Percentiles rank a stretch among this genome's conserved stretches.
phyloP scores from a whole-genome alignment of 2,329 filamentous ascomycete species.

The Colletotrichum falcatum region DNA sequence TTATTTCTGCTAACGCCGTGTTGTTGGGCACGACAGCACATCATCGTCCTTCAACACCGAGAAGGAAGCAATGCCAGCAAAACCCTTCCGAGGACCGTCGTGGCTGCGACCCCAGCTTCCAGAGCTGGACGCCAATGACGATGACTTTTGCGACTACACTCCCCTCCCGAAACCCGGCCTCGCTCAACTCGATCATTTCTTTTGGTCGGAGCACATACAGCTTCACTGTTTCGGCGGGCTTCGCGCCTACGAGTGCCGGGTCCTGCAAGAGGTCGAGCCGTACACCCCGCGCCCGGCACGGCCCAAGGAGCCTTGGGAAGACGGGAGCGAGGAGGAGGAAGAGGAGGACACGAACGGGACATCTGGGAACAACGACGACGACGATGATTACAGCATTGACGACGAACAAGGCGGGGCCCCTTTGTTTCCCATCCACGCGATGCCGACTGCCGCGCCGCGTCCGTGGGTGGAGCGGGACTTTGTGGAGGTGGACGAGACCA shows the following conservation, averaged over 20 bases:
- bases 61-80: neutral
- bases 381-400: neutral
- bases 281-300: slow-evolving; percentile 1
- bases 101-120: neutral
- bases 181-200: neutral
- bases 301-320: neutral
- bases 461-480: slow-evolving; percentile 9
- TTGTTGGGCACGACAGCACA: neutral
- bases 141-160: neutral
- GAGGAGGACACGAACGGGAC: neutral
- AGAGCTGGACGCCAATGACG: neutral
- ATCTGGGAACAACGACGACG: neutral
- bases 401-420: neutral
- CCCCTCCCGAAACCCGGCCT: neutral
- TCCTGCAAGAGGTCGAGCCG: slow-evolving; percentile 9
- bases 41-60: too few relatives aligned
- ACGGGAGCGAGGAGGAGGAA: neutral
- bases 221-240: neutral
- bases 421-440: neutral
- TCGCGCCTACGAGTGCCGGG: neutral
- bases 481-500: slow-evolving; percentile 20
- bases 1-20: neutral
- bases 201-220: neutral
- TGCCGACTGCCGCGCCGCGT: too few relatives aligned
- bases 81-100: neutral